Base-by-base conservation (phyloP, 495 filamentous ascomycete species). In the Glarea lozoyensis region DNA sequence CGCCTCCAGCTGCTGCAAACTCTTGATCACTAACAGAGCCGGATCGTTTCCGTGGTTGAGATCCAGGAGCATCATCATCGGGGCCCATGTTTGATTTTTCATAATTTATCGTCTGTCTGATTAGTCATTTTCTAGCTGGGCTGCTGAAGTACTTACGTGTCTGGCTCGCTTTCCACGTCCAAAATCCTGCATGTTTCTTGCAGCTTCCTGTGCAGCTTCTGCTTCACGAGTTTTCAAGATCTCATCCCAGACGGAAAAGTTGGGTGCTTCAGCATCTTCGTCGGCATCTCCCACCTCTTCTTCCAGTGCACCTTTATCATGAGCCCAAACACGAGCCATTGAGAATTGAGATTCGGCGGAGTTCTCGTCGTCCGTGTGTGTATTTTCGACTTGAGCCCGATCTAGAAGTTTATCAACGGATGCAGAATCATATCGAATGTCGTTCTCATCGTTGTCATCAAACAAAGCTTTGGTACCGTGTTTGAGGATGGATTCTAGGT, bases 291-390 rank as follows among this genome's bases (percentile, higher is more conserved):
- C 55, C 10, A 84, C 53, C 2, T 73, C 65, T 11, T 81, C 81
- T 13, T 77, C 75, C 0, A 86, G 57, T n/a, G 72, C 60, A 5
- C 64, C 70, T 43, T 78, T 73, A 12, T 94, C 83, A 55, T 93
- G 93, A 10, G 79, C 84, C 92, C 92, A 98, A 2, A 98, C 82
- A 16, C 88, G 75, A 37, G 92, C 93, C 60, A 88, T 86, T 29
- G 81, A 88, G 63, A 96, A 98, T 36, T 88, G 80, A 2, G 79
- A 81, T 49, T 85, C 81, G 1, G 79, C 73, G 17, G 73, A 72
- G 34, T 79, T 70, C 29, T 71, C 63, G 27, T 76, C 67, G 9
- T 68, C 62, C 9, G 72, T 67, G 35, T 74, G 65, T 2, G 81
- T 84, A 45, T 87, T 76, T 56, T 94, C 89, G 7, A 81, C 71